Percentiles rank a stretch among this genome's conserved stretches.
These are phyloP conservation scores for Eucalyptus sideroxylon DNA, from an alignment of 345 rosid species.

Conservation along the genomic window DNA sequence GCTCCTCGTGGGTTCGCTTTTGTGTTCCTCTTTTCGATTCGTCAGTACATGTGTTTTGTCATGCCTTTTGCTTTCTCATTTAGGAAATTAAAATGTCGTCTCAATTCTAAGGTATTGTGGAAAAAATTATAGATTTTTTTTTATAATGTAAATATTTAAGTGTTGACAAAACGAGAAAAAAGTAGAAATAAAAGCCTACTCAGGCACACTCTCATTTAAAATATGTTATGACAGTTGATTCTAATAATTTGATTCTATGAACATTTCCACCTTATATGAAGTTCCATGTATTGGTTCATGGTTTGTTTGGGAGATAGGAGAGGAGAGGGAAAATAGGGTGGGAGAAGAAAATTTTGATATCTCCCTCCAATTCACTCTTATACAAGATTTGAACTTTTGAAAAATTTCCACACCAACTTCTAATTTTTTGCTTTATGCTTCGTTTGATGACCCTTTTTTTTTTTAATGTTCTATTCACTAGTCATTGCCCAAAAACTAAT, in stretches of 20 bases:
- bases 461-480: accelerated
- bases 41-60: not conserved
- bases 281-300: too few species aligned
- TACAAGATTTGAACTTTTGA: not conserved
- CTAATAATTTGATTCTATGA: too few species aligned
- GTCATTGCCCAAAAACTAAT: too few species aligned
- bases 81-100: not conserved
- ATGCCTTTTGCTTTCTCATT: not conserved
- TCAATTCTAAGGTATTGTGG: not conserved
- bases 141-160: too few species aligned
- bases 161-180: too few species aligned
- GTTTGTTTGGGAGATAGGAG: not conserved
- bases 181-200: too few species aligned
- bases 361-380: not conserved
- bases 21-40: not conserved
- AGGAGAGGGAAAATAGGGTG: not conserved
- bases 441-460: not conserved
- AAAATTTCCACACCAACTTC: not conserved
- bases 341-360: not conserved
- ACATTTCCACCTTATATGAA: too few species aligned
- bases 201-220: too few species aligned
- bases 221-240: too few species aligned
- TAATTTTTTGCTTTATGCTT: not conserved
- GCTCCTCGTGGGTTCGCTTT: not conserved
- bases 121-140: too few species aligned